Evolutionary conservation across 1,139 yeast genomes (phyloP).

Genomic region (Hanseniaspora uvarum): DNA sequence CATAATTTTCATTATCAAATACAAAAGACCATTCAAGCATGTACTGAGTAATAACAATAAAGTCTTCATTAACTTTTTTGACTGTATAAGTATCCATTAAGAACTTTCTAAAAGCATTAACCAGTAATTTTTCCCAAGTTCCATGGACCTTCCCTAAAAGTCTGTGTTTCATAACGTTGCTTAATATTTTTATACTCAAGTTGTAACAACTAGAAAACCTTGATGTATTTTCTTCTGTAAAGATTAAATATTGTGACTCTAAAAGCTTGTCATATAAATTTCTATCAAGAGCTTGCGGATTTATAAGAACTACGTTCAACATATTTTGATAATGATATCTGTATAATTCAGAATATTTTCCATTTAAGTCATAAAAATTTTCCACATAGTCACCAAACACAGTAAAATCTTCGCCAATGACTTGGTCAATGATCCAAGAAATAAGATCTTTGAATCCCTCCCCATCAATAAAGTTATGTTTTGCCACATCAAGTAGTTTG

Average conservation of each 20-base stretch:
- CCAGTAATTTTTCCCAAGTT: slow-evolving; percentile 11
- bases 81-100: neutral
- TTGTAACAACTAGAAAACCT: slow-evolving; percentile 10
- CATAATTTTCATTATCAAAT: neutral
- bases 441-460: neutral
- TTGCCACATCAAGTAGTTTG: neutral
- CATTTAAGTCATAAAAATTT: slow-evolving; percentile 11
- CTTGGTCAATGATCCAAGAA: slow-evolving; percentile 9
- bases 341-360: neutral
- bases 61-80: slow-evolving; percentile 8
- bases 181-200: neutral
- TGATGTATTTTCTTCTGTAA: neutral
- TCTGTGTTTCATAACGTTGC: neutral
- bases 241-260: slow-evolving; percentile 15
- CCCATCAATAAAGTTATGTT: neutral
- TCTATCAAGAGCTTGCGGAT: neutral
- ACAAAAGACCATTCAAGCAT: slow-evolving; percentile 5
- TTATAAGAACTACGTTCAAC: neutral
- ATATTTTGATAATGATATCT: slow-evolving; percentile 12
- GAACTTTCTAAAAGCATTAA: slow-evolving; percentile 2
- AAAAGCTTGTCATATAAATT: slow-evolving; percentile 13
- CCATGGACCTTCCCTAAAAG: slow-evolving; percentile 14
- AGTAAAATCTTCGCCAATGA: slow-evolving; percentile 8
- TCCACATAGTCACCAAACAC: slow-evolving; percentile 3
- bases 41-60: neutral